Base-by-base conservation (phyloP, 1,139 yeast genomes). In the Wickerhamiella infanticola region DNA sequence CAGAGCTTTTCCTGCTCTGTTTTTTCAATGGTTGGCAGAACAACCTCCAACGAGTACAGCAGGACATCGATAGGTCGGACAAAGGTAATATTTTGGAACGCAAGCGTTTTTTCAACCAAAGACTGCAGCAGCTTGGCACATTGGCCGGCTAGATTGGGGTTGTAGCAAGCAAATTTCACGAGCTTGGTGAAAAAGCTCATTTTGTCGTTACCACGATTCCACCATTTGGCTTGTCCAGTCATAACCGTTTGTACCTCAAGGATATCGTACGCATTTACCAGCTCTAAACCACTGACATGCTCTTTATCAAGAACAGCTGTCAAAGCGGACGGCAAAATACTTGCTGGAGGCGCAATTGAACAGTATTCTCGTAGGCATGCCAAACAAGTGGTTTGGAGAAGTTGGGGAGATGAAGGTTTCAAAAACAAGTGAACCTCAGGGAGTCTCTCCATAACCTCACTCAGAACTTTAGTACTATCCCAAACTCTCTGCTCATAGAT, bases 181-280 rank as follows among this genome's bases (percentile, higher is more conserved):
- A 83, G 63, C 11, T 74, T 72, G 0, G 83, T 73, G 56, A 81
- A 81, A 46, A 80, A 3, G 69, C 62, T 26, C 69, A 37, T 35
- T n/a, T 39, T 23, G 24, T 46, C 50, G 9, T 33, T 25, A 26
- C 40, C 35, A 44, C 58, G 61, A 51, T 72, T 76, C 73, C 82
- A 79, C 88, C 90, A 82, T 70, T 81, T 80, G 47, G 64, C 60
- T 3, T 55, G 51, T 13, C 63, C 62, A 7, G 59, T 54, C 3
- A 58, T 53, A 11, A 51, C 46, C 3, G 63, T 57, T 42, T 64
- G 66, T 3, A 64, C 51, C 40, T 58, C 59, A 38, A 65, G 51
- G 3, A 62, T 50, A 25, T 55, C 54, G 41, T 58, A 55, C 1
- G 63, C 55, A 43, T 61, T 63, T 3, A 63, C 53, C 8, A 63